These are phyloP conservation scores for Triticum timopheevii DNA, from an alignment of 176 grass and related monocot species.

Conservation along the genomic window DNA sequence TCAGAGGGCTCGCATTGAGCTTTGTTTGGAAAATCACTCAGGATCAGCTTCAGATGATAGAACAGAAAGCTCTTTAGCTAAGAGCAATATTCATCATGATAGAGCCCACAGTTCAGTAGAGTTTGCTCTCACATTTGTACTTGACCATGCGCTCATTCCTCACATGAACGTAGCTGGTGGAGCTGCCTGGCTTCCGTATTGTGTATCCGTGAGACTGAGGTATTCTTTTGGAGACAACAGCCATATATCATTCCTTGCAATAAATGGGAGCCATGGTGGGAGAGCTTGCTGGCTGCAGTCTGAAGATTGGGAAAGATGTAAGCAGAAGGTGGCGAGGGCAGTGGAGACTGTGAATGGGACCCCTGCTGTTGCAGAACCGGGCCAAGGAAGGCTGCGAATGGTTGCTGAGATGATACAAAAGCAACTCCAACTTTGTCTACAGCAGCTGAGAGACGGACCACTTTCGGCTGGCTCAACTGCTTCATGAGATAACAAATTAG, in stretches of 20 bases:
- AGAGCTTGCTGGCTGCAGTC: slow-evolving; percentile 82
- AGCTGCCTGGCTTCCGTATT: slow-evolving; percentile 96
- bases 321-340: slow-evolving; percentile 79
- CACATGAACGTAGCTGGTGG: slow-evolving; percentile 96
- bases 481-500: slow-evolving; percentile 45
- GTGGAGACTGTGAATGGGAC: slow-evolving; percentile 75
- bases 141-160: slow-evolving; percentile 84
- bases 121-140: slow-evolving; percentile 95
- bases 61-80: slow-evolving; percentile 53
- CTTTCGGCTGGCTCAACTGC: slow-evolving; percentile 69
- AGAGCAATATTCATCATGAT: slow-evolving; percentile 91
- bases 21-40: slow-evolving; percentile 97
- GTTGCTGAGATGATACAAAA: slow-evolving; percentile 89
- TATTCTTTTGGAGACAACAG: slow-evolving; percentile 87
- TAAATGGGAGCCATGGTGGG: slow-evolving; percentile 94
- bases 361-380: slow-evolving; percentile 57
- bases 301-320: slow-evolving; percentile 97
- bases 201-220: slow-evolving; percentile 80
- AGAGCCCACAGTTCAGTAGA: slow-evolving; percentile 78
- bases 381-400: slow-evolving; percentile 86
- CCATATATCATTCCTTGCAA: slow-evolving; percentile 68
- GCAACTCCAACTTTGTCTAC: slow-evolving; percentile 66
- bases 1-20: slow-evolving; percentile 88
- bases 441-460: slow-evolving; percentile 80
- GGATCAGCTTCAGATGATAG: slow-evolving; percentile 56